phyloP scores from a whole-genome alignment of 2,329 filamentous ascomycete species.

The Sporothrix phasma region DNA sequence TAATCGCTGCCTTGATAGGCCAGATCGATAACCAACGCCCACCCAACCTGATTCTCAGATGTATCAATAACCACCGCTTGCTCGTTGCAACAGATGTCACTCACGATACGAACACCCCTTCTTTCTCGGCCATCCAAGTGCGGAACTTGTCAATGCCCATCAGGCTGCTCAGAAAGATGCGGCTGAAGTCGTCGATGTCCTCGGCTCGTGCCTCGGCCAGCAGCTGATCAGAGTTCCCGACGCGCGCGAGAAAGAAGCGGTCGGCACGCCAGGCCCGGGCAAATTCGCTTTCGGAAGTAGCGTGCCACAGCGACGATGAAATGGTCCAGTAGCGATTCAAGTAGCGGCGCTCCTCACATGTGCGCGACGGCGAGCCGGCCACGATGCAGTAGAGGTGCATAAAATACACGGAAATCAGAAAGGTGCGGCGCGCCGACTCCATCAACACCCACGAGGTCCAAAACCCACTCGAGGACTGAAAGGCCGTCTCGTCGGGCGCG shows the following conservation, averaged over 20 bases:
- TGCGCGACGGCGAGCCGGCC: conserved; percentile 20
- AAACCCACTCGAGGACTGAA: conserved; percentile 34
- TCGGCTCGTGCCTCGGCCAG: conserved; percentile 15
- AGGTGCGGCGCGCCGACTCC: conserved; percentile 44
- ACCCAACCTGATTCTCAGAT: no score
- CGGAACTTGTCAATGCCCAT: conserved; percentile 21
- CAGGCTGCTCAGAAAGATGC: conserved; percentile 19
- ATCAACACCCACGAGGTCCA: conserved; percentile 44
- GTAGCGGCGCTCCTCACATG: conserved; percentile 25
- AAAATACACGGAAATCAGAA: conserved; percentile 39
- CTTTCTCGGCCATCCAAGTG: conserved; percentile 19
- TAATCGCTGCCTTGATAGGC: no score
- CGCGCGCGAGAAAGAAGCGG: conserved; percentile 28
- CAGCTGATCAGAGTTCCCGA: conserved; percentile 17
- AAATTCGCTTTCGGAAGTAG: conserved; percentile 29
- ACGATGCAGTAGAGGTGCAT: conserved; percentile 30
- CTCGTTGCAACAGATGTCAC: no score
- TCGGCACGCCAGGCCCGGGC: conserved; percentile 29
- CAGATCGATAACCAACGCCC: no score
- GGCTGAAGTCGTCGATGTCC: conserved; percentile 21
- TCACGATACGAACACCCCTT: no score
- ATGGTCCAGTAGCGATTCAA: conserved; percentile 32
- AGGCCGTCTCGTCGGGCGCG: conserved; percentile 12
- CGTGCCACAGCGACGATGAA: conserved; percentile 31
- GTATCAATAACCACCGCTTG: no score